Evolutionary conservation across 1,284 basidiomycete genomes (phyloP).

Genomic region (Polyporus tsugae): DNA sequence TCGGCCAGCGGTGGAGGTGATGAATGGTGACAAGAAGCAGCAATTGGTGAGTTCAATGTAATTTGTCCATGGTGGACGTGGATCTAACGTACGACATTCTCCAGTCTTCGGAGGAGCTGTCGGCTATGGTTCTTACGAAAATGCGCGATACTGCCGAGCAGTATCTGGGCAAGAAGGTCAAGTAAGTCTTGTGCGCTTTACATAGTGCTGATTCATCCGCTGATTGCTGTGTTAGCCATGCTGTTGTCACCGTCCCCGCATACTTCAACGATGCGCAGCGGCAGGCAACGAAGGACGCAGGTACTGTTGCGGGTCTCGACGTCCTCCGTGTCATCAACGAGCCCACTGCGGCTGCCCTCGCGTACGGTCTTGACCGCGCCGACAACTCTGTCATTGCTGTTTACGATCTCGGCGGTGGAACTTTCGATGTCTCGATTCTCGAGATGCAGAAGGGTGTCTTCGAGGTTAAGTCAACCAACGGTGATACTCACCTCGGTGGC

Average conservation of each 20-base stretch:
- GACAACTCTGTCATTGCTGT: conserved; percentile 94
- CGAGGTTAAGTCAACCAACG: conserved; percentile 99
- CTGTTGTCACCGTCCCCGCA: conserved; percentile 95
- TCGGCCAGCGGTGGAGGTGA: conserved; percentile 82
- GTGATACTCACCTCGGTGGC: conserved; percentile 98
- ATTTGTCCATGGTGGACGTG: not conserved
- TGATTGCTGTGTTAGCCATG: conserved; percentile 54
- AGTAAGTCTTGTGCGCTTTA: conserved; percentile 62
- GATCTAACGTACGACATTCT: not conserved
- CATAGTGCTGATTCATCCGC: not conserved
- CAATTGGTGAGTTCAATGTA: conserved; percentile 62
- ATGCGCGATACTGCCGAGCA: conserved; percentile 97
- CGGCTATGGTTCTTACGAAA: conserved; percentile 88
- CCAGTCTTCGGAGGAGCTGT: conserved; percentile 84
- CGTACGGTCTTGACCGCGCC: conserved; percentile 90
- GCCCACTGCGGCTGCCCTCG: conserved; percentile 96
- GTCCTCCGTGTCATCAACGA: conserved; percentile 99
- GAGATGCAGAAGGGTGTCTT: conserved; percentile 99
- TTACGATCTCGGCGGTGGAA: conserved; percentile 89
- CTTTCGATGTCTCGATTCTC: conserved; percentile 98
- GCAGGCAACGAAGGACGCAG: conserved; percentile 98
- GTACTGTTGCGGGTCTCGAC: conserved; percentile 95
- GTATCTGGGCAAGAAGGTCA: conserved; percentile 93
- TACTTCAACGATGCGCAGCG: conserved; percentile 99
- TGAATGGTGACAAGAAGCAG: conserved; percentile 75